Conservation (phyloP, 1,284 basidiomycete genomes). For the Trametes versicolor region DNA sequence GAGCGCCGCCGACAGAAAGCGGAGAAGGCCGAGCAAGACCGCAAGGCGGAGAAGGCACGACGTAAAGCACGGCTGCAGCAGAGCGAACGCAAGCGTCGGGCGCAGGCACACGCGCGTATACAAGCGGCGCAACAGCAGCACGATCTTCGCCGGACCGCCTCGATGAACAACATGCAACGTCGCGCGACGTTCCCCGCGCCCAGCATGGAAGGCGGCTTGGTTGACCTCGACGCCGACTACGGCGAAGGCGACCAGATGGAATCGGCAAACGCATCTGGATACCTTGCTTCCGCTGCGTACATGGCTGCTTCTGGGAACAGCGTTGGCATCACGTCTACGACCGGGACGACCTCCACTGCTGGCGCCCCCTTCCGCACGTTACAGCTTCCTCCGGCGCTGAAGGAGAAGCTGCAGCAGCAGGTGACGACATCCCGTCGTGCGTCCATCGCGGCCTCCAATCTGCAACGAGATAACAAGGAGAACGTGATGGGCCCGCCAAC, state of each 20-base stretch:
- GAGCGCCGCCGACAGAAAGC: conserved; percentile 69
- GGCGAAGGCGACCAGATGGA: conserved; percentile 58
- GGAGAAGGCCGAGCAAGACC: conserved; percentile 61
- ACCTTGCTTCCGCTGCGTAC: conserved; percentile 71
- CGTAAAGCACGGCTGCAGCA: conserved; percentile 49
- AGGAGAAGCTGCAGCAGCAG: conserved; percentile 67
- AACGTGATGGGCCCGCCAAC: conserved; percentile 74
- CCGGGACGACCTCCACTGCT: conserved; percentile 86
- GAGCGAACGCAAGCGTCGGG: conserved; percentile 47
- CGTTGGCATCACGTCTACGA: conserved; percentile 90
- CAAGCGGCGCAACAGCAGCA: conserved; percentile 49
- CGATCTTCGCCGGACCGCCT: conserved; percentile 80
- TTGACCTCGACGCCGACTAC: conserved; percentile 56
- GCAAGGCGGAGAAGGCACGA: conserved; percentile 53
- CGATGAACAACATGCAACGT: conserved; percentile 79
- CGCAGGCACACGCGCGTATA: conserved; percentile 52
- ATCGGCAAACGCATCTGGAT: conserved; percentile 75
- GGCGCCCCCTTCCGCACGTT: conserved; percentile 54
- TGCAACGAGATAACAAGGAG: conserved; percentile 50
- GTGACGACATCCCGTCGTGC: conserved; percentile 70
- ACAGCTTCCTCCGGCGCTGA: conserved; percentile 62
- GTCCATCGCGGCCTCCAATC: conserved; percentile 41
- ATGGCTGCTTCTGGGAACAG: conserved; percentile 96
- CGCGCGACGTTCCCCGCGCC: conserved; percentile 48
- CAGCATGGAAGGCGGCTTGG: conserved; percentile 44